These are phyloP conservation scores for Cyclaneusma minus DNA, from an alignment of 2,329 filamentous ascomycete genomes.

Conservation along the genomic window DNA sequence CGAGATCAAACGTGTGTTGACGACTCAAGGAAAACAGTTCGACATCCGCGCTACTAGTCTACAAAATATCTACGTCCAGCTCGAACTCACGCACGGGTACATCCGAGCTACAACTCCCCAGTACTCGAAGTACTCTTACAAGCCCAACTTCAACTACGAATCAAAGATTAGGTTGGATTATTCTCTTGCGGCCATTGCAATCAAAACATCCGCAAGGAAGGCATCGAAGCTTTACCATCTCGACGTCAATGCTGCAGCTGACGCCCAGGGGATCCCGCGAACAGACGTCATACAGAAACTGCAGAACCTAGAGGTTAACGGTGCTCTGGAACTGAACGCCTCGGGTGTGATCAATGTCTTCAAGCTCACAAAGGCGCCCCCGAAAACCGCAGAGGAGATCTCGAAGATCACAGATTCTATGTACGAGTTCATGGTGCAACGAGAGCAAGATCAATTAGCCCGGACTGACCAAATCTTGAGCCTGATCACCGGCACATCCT, in stretches of 20 bases:
- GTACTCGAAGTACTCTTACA: slow-evolving; percentile 39
- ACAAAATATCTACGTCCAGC: slow-evolving; percentile 38
- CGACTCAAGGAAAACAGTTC: slow-evolving; percentile 28
- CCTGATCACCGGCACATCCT: slow-evolving; percentile 34
- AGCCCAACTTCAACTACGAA: slow-evolving; percentile 19
- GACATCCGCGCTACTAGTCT: slow-evolving; percentile 37
- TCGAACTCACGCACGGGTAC: slow-evolving; percentile 41
- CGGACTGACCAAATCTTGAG: slow-evolving; percentile 32
- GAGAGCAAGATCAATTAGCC: slow-evolving; percentile 36
- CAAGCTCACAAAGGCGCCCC: slow-evolving; percentile 30
- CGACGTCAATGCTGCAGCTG: slow-evolving; percentile 28
- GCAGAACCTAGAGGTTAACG: slow-evolving; percentile 33
- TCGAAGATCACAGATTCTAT: slow-evolving; percentile 29
- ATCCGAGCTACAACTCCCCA: slow-evolving; percentile 40
- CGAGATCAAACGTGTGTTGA: slow-evolving; percentile 29
- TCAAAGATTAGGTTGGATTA: slow-evolving; percentile 20
- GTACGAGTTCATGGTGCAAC: slow-evolving; percentile 30
- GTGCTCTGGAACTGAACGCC: slow-evolving; percentile 32
- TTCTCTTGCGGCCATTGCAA: slow-evolving; percentile 26
- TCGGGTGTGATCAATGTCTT: slow-evolving; percentile 38
- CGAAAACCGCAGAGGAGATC: slow-evolving; percentile 24
- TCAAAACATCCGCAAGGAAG: slow-evolving; percentile 25
- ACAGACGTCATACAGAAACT: slow-evolving; percentile 36
- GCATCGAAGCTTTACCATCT: slow-evolving; percentile 27
- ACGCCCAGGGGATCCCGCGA: slow-evolving; percentile 21